Conservation (phyloP, 140 eudicot genomes). For the Ambrosia hybrid region DNA sequence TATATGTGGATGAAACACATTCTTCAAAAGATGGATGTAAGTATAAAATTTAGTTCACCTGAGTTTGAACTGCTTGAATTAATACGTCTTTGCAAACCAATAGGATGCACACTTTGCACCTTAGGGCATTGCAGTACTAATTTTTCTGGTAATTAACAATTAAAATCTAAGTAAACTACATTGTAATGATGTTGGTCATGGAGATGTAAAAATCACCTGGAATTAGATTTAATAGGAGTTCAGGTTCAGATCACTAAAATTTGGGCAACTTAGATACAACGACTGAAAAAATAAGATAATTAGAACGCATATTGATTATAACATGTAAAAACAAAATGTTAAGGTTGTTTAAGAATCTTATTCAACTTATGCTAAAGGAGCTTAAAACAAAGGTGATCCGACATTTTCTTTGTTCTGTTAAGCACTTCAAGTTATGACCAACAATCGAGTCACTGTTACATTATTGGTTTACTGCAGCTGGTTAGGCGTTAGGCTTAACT, state of each 20-base stretch:
- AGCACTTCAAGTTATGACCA: no score
- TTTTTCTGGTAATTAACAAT: slow-evolving; percentile 50
- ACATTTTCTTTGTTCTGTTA: no score
- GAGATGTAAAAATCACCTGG: slow-evolving; percentile 51
- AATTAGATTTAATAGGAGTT: slow-evolving; percentile 70
- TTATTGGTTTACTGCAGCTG: no score
- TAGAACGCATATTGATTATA: neutral
- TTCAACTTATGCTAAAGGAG: no score
- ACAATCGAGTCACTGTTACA: no score
- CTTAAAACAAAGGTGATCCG: no score
- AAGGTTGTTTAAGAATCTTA: slow-evolving; percentile 38
- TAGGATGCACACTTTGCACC: slow-evolving; percentile 75
- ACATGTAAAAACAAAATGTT: neutral
- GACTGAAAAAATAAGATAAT: slow-evolving; percentile 54
- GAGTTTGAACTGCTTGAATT: slow-evolving; percentile 60
- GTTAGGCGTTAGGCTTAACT: no score
- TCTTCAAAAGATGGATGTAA: neutral
- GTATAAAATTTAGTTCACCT: slow-evolving; percentile 45
- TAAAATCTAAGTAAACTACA: neutral
- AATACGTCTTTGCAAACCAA: slow-evolving; percentile 59
- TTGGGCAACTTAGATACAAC: slow-evolving; percentile 77
- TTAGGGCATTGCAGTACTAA: slow-evolving; percentile 82
- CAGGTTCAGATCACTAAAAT: slow-evolving; percentile 76
- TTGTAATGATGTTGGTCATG: neutral
- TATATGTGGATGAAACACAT: slow-evolving; percentile 8